Base-by-base conservation (phyloP, 2,329 filamentous ascomycete species). In the Cylindrodendrum hubeiense region DNA sequence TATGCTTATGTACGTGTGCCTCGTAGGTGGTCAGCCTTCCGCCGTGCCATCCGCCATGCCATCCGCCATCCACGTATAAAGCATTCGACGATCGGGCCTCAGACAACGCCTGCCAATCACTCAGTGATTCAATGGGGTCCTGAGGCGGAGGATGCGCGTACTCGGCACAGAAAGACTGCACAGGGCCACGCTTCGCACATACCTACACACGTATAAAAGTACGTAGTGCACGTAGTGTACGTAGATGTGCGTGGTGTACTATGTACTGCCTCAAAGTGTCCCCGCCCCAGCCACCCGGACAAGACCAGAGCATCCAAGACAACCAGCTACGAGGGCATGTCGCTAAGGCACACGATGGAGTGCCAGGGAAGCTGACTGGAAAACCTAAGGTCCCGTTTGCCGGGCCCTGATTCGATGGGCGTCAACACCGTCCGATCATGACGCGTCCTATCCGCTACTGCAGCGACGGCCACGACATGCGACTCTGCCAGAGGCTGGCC, bases 401-500 rank as follows among this genome's bases (percentile, higher is more conserved):
- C 33, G 41, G 46, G 37, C 39, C 47, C 49, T 52, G 60, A 63
- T 59, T 58, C 41, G 49, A 53, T 41, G 47, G 47, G 21, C 24
- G 60, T 39, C 50, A n/a, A 22, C 30, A 64, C 60, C 65, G 52
- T 64, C 60, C 51, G 55, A 72, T 54, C 72, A 74, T 74, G 72
- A 74, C 72, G 72, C 72, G 72, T 74, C 72, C 63, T 67, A 71
- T 65, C 60, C 60, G 68, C 69, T 71, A 65, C 69, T 71, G 69
- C 64, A 65, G 61, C 65, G 66, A 60, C 54, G 55, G 65, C 66
- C 59, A 71, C 64, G 65, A 56, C 69, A 69, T 71, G 68, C 65
- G 60, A 52, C 54, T 57, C 50, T 60, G 53, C 63, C 58, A 50
- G 63, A 52, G 56, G 56, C 50, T 52, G 52, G 44, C 43, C 63